phyloP scores from a whole-genome alignment of 768 basidiomycete genomes.

The Boletus edulis region DNA sequence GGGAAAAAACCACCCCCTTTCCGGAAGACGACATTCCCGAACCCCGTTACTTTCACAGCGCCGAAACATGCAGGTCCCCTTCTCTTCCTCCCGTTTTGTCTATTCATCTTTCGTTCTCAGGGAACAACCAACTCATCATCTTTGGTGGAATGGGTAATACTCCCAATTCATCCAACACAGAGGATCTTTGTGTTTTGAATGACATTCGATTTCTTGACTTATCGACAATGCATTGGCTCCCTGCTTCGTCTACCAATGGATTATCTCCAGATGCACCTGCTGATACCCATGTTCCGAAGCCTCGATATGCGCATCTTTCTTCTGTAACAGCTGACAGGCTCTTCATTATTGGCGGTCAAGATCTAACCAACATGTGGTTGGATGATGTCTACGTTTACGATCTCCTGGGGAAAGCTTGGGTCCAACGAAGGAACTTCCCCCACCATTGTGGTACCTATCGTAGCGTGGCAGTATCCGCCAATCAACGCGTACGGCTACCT shows the following conservation, averaged over 20 bases:
- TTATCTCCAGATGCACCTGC: conserved; percentile 36
- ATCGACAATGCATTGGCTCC: conserved; percentile 66
- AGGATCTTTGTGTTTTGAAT: conserved; percentile 87
- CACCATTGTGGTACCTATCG: conserved; percentile 97
- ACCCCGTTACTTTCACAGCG: conserved; percentile 93
- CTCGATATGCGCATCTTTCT: conserved; percentile 94
- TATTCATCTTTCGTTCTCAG: conserved; percentile 30
- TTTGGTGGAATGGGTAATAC: conserved; percentile 95
- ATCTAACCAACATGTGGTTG: conserved; percentile 89
- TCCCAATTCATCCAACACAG: conserved; percentile 63
- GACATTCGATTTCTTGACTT: conserved; percentile 92
- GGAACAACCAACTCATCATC: conserved; percentile 88
- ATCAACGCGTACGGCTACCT: conserved; percentile 61
- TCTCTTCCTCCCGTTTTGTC: background rate
- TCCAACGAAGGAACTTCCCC: conserved; percentile 75
- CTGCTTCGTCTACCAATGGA: conserved; percentile 33
- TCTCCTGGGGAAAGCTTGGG: conserved; percentile 69
- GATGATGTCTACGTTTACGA: conserved; percentile 93
- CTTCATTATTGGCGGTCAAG: conserved; percentile 94
- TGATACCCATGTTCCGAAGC: conserved; percentile 63
- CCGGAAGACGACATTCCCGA: conserved; percentile 71
- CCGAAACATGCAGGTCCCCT: conserved; percentile 66
- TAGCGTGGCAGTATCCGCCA: conserved; percentile 82
- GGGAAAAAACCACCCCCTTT: conserved; percentile 65
- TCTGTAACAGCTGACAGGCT: conserved; percentile 81